A percentile compares a stretch with the other conserved stretches of the same genome.
phyloP scores from a whole-genome alignment of 2,329 filamentous ascomycete species.

The Penicillium sp. region DNA sequence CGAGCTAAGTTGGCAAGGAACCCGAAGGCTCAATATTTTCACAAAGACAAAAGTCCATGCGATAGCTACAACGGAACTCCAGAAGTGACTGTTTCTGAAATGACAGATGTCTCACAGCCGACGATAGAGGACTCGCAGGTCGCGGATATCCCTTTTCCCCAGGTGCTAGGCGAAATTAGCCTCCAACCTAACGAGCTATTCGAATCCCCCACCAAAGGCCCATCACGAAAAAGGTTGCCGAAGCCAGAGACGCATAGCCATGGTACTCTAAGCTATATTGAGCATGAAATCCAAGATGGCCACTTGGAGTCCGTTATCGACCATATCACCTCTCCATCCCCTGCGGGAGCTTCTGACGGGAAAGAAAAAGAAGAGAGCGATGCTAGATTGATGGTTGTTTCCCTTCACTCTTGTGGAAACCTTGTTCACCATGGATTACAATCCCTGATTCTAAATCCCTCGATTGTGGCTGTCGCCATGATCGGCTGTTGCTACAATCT shows the following conservation, averaged over 20 bases:
- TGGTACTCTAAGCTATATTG: constrained; percentile 41
- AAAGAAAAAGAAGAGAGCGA: constrained; percentile 12
- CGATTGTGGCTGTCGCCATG: constrained; percentile 83
- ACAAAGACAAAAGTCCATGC: constrained; percentile 68
- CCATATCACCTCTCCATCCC: constrained; percentile 27
- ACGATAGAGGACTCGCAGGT: constrained; percentile 5
- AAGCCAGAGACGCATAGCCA: constrained; percentile 16
- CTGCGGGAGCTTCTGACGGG: background rate
- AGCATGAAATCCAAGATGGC: constrained; percentile 42
- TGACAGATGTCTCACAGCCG: background rate
- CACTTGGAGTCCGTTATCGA: constrained; percentile 37
- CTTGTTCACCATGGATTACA: constrained; percentile 89
- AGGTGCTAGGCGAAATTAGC: constrained; percentile 36
- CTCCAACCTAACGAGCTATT: constrained; percentile 29
- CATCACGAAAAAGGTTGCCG: constrained; percentile 7
- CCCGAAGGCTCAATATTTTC: constrained; percentile 67
- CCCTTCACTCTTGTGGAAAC: constrained; percentile 95
- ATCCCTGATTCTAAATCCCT: constrained; percentile 77
- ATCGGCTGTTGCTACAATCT: constrained; percentile 99
- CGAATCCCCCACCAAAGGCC: background rate
- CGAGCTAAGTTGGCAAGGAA: constrained; percentile 71
- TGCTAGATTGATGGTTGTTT: constrained; percentile 74
- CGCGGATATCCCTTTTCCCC: constrained; percentile 26
- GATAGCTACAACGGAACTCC: constrained; percentile 15
- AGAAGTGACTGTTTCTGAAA: background rate